Evolutionary conservation across 768 basidiomycete species (phyloP).

Genomic region (Amanita phalloides): DNA sequence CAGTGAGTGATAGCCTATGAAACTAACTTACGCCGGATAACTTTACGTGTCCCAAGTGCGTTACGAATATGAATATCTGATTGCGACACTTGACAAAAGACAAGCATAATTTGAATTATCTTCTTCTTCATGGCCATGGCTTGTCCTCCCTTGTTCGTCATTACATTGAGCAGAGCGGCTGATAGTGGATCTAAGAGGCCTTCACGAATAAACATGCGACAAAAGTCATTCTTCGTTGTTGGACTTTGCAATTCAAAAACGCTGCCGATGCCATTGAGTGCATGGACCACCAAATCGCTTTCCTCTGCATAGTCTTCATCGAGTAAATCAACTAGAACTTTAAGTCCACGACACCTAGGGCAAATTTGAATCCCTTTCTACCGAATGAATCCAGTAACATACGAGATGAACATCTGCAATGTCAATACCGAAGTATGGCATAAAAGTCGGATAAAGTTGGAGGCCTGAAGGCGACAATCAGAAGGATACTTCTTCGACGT

Average conservation of each 20-base stretch:
- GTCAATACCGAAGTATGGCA: slow-evolving; percentile 92
- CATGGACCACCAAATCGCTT: slow-evolving; percentile 83
- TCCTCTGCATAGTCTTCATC: slow-evolving; percentile 95
- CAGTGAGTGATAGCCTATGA: not conserved
- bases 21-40: slow-evolving; percentile 66
- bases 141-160: slow-evolving; percentile 56
- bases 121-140: slow-evolving; percentile 75
- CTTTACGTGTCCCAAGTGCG: slow-evolving; percentile 83
- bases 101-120: slow-evolving; percentile 78
- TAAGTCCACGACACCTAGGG: slow-evolving; percentile 82
- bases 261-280: slow-evolving; percentile 87
- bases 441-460: slow-evolving; percentile 85
- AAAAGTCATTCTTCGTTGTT: slow-evolving; percentile 97
- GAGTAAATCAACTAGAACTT: slow-evolving; percentile 88
- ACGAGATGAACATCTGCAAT: slow-evolving; percentile 98
- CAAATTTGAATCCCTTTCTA: not conserved
- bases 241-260: slow-evolving; percentile 96
- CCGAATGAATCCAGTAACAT: slow-evolving; percentile 20
- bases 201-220: slow-evolving; percentile 95
- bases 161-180: slow-evolving; percentile 80
- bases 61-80: slow-evolving; percentile 89
- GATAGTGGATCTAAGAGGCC: slow-evolving; percentile 90
- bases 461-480: slow-evolving; percentile 91
- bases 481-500: slow-evolving; percentile 91
- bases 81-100: slow-evolving; percentile 96